A percentile compares a stretch with the other conserved stretches of the same genome.
phyloP scores from a whole-genome alignment of 306 rosid species.

The Fragaria vesca region DNA sequence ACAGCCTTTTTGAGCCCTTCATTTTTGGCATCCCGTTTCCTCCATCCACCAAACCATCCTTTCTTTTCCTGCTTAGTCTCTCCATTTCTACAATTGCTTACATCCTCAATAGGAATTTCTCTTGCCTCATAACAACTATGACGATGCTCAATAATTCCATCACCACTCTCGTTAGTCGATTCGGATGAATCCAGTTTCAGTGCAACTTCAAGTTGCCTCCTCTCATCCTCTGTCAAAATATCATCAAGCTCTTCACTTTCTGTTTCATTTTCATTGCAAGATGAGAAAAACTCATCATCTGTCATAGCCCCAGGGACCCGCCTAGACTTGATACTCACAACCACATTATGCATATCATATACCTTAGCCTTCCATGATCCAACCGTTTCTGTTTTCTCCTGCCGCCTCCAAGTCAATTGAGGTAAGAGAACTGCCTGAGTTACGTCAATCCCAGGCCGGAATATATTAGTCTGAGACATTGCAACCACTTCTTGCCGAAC shows the following conservation, averaged over 20 bases:
- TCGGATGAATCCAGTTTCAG: constrained; percentile 76
- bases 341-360: constrained; percentile 95
- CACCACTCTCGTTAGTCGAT: constrained; percentile 50
- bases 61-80: constrained; percentile 79
- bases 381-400: constrained; percentile 83
- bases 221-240: constrained; percentile 90
- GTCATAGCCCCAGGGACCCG: constrained; percentile 97
- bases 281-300: constrained; percentile 76
- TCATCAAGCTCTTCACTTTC: constrained; percentile 79
- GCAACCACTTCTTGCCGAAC: constrained; percentile 88
- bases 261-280: constrained; percentile 81
- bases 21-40: constrained; percentile 66
- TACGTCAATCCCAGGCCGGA: constrained; percentile 95
- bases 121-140: constrained; percentile 62
- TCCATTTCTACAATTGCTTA: constrained; percentile 45
- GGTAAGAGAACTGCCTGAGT: constrained; percentile 97
- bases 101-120: constrained; percentile 74
- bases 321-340: constrained; percentile 91
- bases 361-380: constrained; percentile 96
- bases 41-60: constrained; percentile 99
- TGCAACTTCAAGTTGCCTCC: constrained; percentile 83
- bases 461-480: constrained; percentile 92
- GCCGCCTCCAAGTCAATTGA: constrained; percentile 95
- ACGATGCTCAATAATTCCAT: constrained; percentile 60
- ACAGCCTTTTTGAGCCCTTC: constrained; percentile 58